These are phyloP conservation scores for Comarum palustre DNA, from an alignment of 306 rosid genomes.

Conservation along the genomic window DNA sequence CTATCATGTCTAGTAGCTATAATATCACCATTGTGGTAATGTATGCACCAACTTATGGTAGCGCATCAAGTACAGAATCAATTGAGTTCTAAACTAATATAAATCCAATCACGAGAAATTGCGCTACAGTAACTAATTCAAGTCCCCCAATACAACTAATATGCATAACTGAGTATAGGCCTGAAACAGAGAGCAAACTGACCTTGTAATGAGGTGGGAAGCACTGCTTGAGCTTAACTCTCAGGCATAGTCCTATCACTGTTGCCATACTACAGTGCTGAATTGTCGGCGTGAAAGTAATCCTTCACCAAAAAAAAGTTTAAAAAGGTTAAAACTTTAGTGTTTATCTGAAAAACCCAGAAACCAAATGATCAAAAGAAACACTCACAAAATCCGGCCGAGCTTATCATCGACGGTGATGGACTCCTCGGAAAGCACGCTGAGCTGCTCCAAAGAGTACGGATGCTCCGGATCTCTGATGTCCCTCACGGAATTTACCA, in stretches of 20 bases:
- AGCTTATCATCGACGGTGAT: constrained; percentile 84
- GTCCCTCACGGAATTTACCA: constrained; percentile 82
- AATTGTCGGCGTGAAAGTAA: constrained; percentile 90
- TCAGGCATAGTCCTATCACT: constrained; percentile 86
- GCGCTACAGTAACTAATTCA: too few species aligned
- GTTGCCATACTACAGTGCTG: constrained; percentile 99
- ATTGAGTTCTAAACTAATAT: not conserved
- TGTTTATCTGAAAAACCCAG: not conserved
- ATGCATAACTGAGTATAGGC: too few species aligned
- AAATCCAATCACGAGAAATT: not conserved
- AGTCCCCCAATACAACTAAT: too few species aligned
- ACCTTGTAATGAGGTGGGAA: constrained; percentile 96
- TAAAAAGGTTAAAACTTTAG: not conserved
- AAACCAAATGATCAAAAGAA: not conserved
- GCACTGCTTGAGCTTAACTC: constrained; percentile 74
- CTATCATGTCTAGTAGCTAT: not conserved
- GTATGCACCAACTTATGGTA: not conserved
- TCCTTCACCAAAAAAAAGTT: constrained; percentile 42
- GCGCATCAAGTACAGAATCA: not conserved
- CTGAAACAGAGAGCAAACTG: constrained; percentile 13
- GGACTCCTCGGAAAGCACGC: constrained; percentile 92
- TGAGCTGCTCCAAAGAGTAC: constrained; percentile 92
- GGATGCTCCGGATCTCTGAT: constrained; percentile 99
- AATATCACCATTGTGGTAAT: not conserved
- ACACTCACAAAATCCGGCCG: constrained; percentile 71